These are phyloP conservation scores for Cordia subcordata DNA, from an alignment of 257 asterid genomes.

Conservation along the genomic window DNA sequence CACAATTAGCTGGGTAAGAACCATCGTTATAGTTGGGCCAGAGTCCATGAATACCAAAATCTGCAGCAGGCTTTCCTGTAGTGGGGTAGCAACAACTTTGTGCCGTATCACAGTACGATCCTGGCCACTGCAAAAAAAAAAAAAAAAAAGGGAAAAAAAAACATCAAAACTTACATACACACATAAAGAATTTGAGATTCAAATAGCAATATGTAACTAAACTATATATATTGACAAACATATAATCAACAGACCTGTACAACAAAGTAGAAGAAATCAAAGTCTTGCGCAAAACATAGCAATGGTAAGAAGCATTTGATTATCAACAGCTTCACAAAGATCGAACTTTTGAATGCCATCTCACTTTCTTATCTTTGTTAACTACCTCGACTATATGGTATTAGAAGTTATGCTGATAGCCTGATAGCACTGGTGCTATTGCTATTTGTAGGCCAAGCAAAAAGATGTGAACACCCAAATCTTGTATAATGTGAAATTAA, in stretches of 20 bases:
- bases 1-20: conserved; percentile 71
- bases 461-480: background rate
- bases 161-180: background rate
- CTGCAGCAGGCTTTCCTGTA: conserved; percentile 63
- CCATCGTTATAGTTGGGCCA: conserved; percentile 77
- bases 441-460: background rate
- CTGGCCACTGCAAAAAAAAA: conserved; percentile 65
- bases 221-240: too few relatives aligned
- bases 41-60: conserved; percentile 79
- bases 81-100: conserved; percentile 79
- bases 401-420: background rate
- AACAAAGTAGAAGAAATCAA: background rate
- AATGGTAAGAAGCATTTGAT: background rate
- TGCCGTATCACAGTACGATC: conserved; percentile 66
- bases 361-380: background rate
- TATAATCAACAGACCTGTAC: background rate
- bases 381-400: background rate
- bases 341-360: background rate
- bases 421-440: background rate
- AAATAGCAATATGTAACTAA: too few relatives aligned
- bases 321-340: background rate
- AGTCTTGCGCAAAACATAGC: background rate
- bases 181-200: too few relatives aligned
- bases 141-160: too few relatives aligned
- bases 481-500: background rate